A percentile compares a stretch with the other conserved stretches of the same genome.
Evolutionary conservation across 2,329 filamentous ascomycete species (phyloP).

Genomic region (Pseudocercospora cruenta): DNA sequence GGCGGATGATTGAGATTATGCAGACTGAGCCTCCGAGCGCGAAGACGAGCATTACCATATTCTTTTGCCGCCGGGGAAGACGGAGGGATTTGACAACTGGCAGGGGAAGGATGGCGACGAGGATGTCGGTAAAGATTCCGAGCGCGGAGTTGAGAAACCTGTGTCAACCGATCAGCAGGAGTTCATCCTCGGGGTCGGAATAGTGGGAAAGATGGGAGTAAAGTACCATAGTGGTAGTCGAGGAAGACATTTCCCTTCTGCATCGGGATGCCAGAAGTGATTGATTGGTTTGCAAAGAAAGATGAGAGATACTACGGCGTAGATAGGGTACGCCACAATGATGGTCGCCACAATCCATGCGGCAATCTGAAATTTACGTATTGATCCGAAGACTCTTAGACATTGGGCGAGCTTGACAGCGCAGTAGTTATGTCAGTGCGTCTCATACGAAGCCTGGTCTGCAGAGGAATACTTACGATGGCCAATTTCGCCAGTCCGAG

Average conservation of each 20-base stretch:
- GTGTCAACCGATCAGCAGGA: too few species aligned
- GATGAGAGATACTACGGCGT: neutral
- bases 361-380: conserved; percentile 2
- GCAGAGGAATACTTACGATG: too few species aligned
- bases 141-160: conserved; percentile 10
- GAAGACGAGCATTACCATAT: conserved; percentile 3
- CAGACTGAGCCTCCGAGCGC: neutral
- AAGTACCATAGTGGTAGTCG: conserved; percentile 4
- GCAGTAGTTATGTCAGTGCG: neutral
- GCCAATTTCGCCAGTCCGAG: conserved; percentile 5
- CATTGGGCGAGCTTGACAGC: conserved; percentile 4
- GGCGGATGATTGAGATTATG: neutral
- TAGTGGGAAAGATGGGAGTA: too few species aligned
- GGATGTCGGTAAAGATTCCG: conserved; percentile 34
- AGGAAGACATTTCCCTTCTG: neutral
- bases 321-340: neutral
- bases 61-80: neutral
- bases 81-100: conserved; percentile 33
- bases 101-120: conserved; percentile 36
- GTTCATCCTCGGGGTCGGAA: too few species aligned
- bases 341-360: neutral
- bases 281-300: conserved; percentile 1
- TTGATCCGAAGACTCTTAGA: conserved; percentile 3
- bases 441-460: too few species aligned
- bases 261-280: conserved; percentile 5